A percentile compares a stretch with the other conserved stretches of the same genome.
These are phyloP conservation scores for Aegilops longissima DNA, from an alignment of 176 grass and related monocot species.

Conservation along the genomic window DNA sequence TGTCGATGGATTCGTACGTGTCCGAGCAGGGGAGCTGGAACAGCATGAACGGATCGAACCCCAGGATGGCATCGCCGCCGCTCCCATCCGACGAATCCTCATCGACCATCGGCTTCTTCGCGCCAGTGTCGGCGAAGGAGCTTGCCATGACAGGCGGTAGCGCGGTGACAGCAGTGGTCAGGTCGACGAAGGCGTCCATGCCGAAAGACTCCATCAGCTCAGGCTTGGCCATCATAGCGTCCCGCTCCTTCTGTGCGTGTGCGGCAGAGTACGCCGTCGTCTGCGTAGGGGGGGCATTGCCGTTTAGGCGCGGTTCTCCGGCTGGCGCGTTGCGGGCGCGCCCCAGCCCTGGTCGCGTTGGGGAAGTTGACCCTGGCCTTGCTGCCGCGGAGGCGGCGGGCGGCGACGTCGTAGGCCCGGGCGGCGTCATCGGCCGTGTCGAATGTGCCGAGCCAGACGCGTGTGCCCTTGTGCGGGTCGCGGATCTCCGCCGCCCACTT, in stretches of 20 bases:
- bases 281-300: neutral
- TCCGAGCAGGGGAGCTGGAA: slow-evolving; percentile 48
- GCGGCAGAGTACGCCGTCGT: neutral
- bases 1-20: slow-evolving; percentile 40
- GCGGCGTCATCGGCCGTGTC: slow-evolving; percentile 65
- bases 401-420: slow-evolving; percentile 65
- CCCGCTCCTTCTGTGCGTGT: neutral
- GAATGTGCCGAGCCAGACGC: slow-evolving; percentile 91
- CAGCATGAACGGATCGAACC: slow-evolving; percentile 39
- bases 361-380: slow-evolving; percentile 91
- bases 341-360: neutral
- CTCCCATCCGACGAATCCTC: slow-evolving; percentile 6
- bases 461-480: slow-evolving; percentile 74
- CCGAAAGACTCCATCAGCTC: neutral
- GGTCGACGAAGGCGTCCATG: slow-evolving; percentile 17
- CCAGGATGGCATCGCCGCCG: neutral
- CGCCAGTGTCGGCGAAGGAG: slow-evolving; percentile 17
- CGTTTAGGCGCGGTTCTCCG: neutral
- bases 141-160: neutral
- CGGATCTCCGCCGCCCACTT: slow-evolving; percentile 92
- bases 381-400: slow-evolving; percentile 64
- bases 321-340: slow-evolving; percentile 15
- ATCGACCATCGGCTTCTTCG: neutral
- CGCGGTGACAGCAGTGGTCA: neutral
- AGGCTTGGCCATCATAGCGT: neutral